A percentile compares a stretch with the other conserved stretches of the same genome.
These are phyloP conservation scores for Penicillium turbatum DNA, from an alignment of 495 filamentous ascomycete species.

Conservation along the genomic window DNA sequence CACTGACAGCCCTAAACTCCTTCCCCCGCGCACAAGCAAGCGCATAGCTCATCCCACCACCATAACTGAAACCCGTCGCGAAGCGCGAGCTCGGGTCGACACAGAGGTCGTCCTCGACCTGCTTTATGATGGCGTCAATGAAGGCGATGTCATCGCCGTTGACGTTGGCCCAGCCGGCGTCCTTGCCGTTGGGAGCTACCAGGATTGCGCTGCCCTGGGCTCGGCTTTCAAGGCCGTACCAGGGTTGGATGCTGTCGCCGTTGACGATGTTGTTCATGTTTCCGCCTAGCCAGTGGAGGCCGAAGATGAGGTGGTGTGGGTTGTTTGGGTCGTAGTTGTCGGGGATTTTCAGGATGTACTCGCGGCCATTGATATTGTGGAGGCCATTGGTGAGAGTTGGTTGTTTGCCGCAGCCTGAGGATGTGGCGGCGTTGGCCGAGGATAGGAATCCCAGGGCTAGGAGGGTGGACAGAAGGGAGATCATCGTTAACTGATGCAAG, in stretches of 20 bases:
- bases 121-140: slow-evolving; percentile 34
- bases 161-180: slow-evolving; percentile 43
- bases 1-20: slow-evolving; percentile 41
- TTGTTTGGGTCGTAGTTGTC: slow-evolving; percentile 37
- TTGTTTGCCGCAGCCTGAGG: slow-evolving; percentile 38
- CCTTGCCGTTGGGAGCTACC: slow-evolving; percentile 39
- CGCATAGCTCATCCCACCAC: slow-evolving; percentile 46
- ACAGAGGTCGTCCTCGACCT: slow-evolving; percentile 40
- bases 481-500: background rate
- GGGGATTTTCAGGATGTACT: slow-evolving; percentile 37
- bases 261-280: slow-evolving; percentile 34
- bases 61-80: slow-evolving; percentile 48
- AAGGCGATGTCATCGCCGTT: slow-evolving; percentile 43
- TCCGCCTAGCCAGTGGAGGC: slow-evolving; percentile 38
- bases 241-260: slow-evolving; percentile 21
- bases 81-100: slow-evolving; percentile 42
- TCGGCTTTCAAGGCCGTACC: slow-evolving; percentile 36
- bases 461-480: slow-evolving; percentile 5
- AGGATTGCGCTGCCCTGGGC: slow-evolving; percentile 37
- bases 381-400: slow-evolving; percentile 29
- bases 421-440: slow-evolving; percentile 14
- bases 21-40: slow-evolving; percentile 41
- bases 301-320: slow-evolving; percentile 39
- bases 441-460: slow-evolving; percentile 4
- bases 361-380: slow-evolving; percentile 24